Evolutionary conservation across 2,329 filamentous ascomycete genomes (phyloP).

Genomic region (Metarhizium brunneum): DNA sequence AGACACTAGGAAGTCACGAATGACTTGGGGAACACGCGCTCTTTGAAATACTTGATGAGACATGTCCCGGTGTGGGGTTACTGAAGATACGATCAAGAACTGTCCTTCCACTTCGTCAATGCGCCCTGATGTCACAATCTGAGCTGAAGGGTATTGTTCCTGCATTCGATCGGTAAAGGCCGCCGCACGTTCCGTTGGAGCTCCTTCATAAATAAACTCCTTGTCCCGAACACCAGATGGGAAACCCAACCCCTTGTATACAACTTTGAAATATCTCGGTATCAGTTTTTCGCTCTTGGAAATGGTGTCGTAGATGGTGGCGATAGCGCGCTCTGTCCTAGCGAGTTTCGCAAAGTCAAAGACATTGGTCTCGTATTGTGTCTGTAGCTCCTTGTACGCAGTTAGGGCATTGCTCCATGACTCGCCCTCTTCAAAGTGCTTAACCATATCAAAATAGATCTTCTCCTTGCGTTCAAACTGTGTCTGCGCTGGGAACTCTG

Average conservation of each 20-base stretch:
- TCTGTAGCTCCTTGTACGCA: slow-evolving; percentile 82
- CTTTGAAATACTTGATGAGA: slow-evolving; percentile 79
- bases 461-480: slow-evolving; percentile 89
- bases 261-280: slow-evolving; percentile 84
- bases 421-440: slow-evolving; percentile 87
- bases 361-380: slow-evolving; percentile 81
- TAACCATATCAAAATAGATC: slow-evolving; percentile 91
- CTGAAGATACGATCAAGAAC: slow-evolving; percentile 71
- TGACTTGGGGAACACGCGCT: slow-evolving; percentile 70
- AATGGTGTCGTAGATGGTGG: slow-evolving; percentile 82
- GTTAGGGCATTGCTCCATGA: slow-evolving; percentile 84
- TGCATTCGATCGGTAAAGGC: slow-evolving; percentile 89
- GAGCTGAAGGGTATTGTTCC: slow-evolving; percentile 77
- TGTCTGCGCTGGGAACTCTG: slow-evolving; percentile 71
- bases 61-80: slow-evolving; percentile 76
- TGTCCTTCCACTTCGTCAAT: slow-evolving; percentile 83
- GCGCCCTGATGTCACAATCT: slow-evolving; percentile 61
- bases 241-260: slow-evolving; percentile 85
- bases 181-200: slow-evolving; percentile 63
- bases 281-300: slow-evolving; percentile 69
- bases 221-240: slow-evolving; percentile 74
- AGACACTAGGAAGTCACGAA: slow-evolving; percentile 78
- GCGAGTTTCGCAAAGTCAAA: slow-evolving; percentile 92
- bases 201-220: slow-evolving; percentile 84
- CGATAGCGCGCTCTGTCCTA: slow-evolving; percentile 80